Conservation (phyloP, 257 asterid genomes). For the Asclepias syriaca region DNA sequence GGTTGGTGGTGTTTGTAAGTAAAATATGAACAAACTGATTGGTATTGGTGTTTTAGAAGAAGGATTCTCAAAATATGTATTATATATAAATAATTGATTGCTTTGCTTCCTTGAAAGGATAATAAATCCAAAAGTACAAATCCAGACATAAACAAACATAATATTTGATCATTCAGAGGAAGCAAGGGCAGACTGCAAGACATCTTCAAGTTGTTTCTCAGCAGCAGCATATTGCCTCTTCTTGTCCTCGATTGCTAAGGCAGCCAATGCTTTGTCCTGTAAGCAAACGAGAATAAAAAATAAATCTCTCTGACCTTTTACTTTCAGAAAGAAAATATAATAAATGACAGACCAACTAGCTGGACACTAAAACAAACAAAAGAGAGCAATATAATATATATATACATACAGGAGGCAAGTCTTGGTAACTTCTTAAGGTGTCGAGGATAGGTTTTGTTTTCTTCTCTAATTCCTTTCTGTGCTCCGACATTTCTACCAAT, state of each 20-base stretch:
- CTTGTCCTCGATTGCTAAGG: constrained; percentile 93
- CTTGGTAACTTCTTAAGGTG: constrained; percentile 98
- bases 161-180: constrained; percentile 51
- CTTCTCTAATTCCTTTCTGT: constrained; percentile 83
- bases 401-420: constrained; percentile 77
- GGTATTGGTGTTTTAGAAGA: too few relatives aligned
- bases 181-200: constrained; percentile 95
- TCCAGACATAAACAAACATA: constrained; percentile 7
- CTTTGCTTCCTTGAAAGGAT: not conserved
- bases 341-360: constrained; percentile 1
- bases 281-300: constrained; percentile 11
- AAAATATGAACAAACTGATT: constrained; percentile 5
- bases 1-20: constrained; percentile 54
- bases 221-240: constrained; percentile 90
- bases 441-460: constrained; percentile 91
- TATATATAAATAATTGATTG: not conserved
- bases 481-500: constrained; percentile 98
- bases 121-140: not conserved
- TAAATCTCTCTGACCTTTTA: not conserved
- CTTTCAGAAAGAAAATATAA: not conserved
- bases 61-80: too few relatives aligned
- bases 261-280: constrained; percentile 97
- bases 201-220: constrained; percentile 95
- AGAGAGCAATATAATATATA: not conserved
- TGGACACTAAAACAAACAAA: not conserved